These are phyloP conservation scores for Maudiozyma serrabonitensis DNA, from an alignment of 805 yeast genomes.

Conservation along the genomic window DNA sequence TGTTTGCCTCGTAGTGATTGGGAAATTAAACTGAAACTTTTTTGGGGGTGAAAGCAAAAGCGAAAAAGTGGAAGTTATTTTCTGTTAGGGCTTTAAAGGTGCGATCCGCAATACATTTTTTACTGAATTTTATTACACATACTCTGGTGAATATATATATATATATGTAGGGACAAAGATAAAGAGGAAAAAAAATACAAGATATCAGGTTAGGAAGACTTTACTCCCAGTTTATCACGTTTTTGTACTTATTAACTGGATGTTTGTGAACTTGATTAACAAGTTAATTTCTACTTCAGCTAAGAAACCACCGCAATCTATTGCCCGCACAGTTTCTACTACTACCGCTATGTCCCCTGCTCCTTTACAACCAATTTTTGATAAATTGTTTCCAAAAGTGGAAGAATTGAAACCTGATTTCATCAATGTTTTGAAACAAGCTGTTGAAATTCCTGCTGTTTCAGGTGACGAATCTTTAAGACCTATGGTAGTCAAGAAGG, in stretches of 20 bases:
- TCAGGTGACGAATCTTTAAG: slow-evolving; percentile 84
- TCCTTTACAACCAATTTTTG: slow-evolving; percentile 12
- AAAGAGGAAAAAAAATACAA: too few relatives aligned
- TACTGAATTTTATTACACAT: too few relatives aligned
- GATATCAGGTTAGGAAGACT: background rate
- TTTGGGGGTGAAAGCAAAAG: too few relatives aligned
- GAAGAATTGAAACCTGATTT: slow-evolving; percentile 68
- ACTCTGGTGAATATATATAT: too few relatives aligned
- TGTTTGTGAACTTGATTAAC: background rate
- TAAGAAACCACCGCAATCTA: background rate
- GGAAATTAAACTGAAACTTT: too few relatives aligned
- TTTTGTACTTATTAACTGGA: background rate
- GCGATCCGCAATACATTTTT: too few relatives aligned
- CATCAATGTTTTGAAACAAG: slow-evolving; percentile 61
- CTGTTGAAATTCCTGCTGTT: slow-evolving; percentile 93
- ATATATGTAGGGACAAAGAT: too few relatives aligned
- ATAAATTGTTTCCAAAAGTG: slow-evolving; percentile 41
- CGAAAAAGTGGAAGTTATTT: too few relatives aligned
- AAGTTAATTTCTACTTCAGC: background rate
- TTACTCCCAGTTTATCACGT: background rate
- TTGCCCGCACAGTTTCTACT: background rate
- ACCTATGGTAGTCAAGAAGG: slow-evolving; percentile 85
- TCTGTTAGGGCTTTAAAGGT: too few relatives aligned
- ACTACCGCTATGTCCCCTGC: slow-evolving; percentile 7
- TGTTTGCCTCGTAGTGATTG: too few relatives aligned